Percentiles rank a stretch among this genome's conserved stretches.
Conservation (phyloP, 805 yeast species). For the Myxozyma neglecta region DNA sequence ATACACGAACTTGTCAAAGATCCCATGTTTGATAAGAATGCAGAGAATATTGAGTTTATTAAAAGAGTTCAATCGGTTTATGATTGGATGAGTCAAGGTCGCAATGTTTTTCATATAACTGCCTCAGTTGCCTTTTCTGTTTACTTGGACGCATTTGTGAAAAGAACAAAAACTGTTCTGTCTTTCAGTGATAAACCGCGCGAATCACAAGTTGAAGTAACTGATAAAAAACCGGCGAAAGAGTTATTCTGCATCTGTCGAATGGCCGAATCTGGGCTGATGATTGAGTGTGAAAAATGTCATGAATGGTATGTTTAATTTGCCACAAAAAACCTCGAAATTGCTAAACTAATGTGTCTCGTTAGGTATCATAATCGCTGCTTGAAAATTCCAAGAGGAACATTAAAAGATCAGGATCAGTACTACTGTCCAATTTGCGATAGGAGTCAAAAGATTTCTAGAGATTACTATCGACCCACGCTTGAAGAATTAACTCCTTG, state of each 20-base stretch:
- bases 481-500: slow-evolving; percentile 40
- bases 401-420: slow-evolving; percentile 40
- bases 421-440: slow-evolving; percentile 60
- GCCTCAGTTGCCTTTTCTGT: slow-evolving; percentile 41
- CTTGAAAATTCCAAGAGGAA: slow-evolving; percentile 45
- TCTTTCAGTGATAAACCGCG: slow-evolving; percentile 17
- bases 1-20: slow-evolving; percentile 34
- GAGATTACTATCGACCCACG: slow-evolving; percentile 42
- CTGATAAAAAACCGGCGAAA: slow-evolving; percentile 1
- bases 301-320: slow-evolving; percentile 69
- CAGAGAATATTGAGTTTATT: slow-evolving; percentile 32
- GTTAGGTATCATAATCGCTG: slow-evolving; percentile 67
- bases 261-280: slow-evolving; percentile 74
- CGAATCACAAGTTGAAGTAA: not conserved
- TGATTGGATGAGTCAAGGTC: slow-evolving; percentile 44
- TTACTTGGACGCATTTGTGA: slow-evolving; percentile 36
- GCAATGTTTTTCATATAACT: slow-evolving; percentile 42
- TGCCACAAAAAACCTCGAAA: no score
- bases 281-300: slow-evolving; percentile 86
- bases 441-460: slow-evolving; percentile 36
- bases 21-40: slow-evolving; percentile 18
- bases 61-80: slow-evolving; percentile 38
- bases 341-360: not conserved
- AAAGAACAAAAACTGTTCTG: slow-evolving; percentile 34
- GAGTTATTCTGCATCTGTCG: slow-evolving; percentile 47